Percentiles rank a stretch among this genome's conserved stretches.
phyloP scores from a whole-genome alignment of 228 moss, liverwort and hornwort species.

The Sphagnum magellanicum region DNA sequence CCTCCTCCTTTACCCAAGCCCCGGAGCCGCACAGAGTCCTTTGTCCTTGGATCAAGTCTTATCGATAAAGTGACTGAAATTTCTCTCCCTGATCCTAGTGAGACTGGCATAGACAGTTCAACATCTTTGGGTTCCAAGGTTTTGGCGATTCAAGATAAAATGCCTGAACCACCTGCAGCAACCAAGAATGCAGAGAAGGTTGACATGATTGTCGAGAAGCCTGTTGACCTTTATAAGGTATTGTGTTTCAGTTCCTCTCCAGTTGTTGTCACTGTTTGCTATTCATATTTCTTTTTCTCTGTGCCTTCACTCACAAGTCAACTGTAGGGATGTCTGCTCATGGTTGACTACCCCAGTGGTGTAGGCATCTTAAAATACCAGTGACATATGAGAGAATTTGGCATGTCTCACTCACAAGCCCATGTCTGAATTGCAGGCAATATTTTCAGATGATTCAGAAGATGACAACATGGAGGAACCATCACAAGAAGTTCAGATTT shows the following conservation, averaged over 20 bases:
- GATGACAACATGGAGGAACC: conserved; percentile 50
- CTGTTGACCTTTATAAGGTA: conserved; percentile 95
- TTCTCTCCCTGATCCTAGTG: conserved; percentile 19
- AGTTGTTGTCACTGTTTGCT: no score
- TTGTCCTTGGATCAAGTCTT: conserved; percentile 46
- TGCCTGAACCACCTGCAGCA: conserved; percentile 17
- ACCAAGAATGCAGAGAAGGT: conserved; percentile 27
- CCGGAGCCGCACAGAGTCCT: conserved; percentile 63
- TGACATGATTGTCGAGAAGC: conserved; percentile 44
- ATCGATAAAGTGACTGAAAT: conserved; percentile 29
- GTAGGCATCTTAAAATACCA: neutral
- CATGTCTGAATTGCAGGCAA: conserved; percentile 37
- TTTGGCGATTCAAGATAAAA: conserved; percentile 8
- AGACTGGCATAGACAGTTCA: conserved; percentile 13
- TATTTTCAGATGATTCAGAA: conserved; percentile 71
- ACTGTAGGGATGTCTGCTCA: no score
- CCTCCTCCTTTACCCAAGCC: conserved; percentile 54
- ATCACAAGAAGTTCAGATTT: conserved; percentile 12
- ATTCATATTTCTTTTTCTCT: no score
- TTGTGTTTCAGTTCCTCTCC: neutral
- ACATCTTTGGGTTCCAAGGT: conserved; percentile 6
- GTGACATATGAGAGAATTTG: neutral
- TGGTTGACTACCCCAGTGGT: no score
- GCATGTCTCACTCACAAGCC: neutral
- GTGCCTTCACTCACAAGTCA: no score